Conservation (phyloP, 805 yeast species). For the Starmerella sp. region DNA sequence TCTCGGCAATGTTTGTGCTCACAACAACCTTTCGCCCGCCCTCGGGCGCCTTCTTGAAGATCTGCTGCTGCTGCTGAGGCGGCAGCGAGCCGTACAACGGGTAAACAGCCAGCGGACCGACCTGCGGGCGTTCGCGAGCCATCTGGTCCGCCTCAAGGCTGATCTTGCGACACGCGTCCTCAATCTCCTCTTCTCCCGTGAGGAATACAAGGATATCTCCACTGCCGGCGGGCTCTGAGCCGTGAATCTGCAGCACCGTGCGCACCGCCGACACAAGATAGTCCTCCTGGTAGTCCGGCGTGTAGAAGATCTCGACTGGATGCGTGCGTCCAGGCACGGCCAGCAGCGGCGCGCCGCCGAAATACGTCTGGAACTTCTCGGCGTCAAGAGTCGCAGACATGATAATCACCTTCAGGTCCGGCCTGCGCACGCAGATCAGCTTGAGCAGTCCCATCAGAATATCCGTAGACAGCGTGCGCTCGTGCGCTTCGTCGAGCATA, state of each 20-base stretch:
- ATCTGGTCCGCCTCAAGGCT: constrained; percentile 81
- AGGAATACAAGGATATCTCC: constrained; percentile 22
- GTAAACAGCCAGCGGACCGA: constrained; percentile 82
- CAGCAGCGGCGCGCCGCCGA: constrained; percentile 80
- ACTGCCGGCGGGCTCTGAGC: constrained; percentile 32
- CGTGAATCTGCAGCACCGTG: constrained; percentile 92
- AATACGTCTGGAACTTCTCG: constrained; percentile 83
- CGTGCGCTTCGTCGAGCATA: constrained; percentile 95
- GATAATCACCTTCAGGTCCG: constrained; percentile 80
- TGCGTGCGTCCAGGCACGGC: constrained; percentile 98
- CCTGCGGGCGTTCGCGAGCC: constrained; percentile 64
- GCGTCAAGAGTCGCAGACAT: constrained; percentile 99
- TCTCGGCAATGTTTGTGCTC: constrained; percentile 93
- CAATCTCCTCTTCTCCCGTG: constrained; percentile 77
- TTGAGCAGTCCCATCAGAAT: constrained; percentile 89
- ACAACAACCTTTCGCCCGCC: constrained; percentile 94
- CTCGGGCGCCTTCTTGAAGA: constrained; percentile 80
- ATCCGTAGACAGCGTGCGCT: constrained; percentile 92
- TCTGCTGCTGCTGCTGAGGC: constrained; percentile 87
- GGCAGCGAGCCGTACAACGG: constrained; percentile 95
- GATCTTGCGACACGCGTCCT: constrained; percentile 86
- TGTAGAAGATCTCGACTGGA: constrained; percentile 93
- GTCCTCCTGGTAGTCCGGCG: constrained; percentile 93
- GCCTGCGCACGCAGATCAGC: constrained; percentile 65
- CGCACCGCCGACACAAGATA: constrained; percentile 90